Evolutionary conservation across 2,329 filamentous ascomycete species (phyloP).

Genomic region (Fusarium coicis): DNA sequence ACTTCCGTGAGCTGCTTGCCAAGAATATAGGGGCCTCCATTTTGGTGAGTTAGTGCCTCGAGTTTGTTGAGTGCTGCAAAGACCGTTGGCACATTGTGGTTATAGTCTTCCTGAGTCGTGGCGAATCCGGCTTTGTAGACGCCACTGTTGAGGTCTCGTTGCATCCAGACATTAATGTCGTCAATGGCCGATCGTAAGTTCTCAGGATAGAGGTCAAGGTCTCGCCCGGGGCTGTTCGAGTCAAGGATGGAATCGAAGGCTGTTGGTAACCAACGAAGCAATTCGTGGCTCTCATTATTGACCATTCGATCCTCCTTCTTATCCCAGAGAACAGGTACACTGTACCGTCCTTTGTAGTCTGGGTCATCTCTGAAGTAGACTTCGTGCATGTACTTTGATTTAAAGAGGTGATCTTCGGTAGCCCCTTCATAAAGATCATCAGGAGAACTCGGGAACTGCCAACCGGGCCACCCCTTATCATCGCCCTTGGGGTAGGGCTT

Average conservation of each 20-base stretch:
- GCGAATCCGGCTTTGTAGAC: conserved; percentile 72
- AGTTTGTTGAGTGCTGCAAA: conserved; percentile 74
- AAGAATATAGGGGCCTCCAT: conserved; percentile 67
- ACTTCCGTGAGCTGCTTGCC: conserved; percentile 74
- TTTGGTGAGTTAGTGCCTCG: conserved; percentile 63
- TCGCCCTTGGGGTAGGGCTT: conserved; percentile 75
- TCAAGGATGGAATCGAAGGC: conserved; percentile 71
- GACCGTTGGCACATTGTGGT: conserved; percentile 67
- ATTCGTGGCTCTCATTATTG: conserved; percentile 84
- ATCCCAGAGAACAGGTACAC: conserved; percentile 78
- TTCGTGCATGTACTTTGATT: conserved; percentile 73
- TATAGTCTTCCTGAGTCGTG: conserved; percentile 71
- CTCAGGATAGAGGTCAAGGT: conserved; percentile 66
- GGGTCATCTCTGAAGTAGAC: conserved; percentile 76
- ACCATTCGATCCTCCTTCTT: conserved; percentile 76
- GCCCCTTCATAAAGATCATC: conserved; percentile 66
- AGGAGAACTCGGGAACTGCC: conserved; percentile 64
- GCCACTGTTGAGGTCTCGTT: conserved; percentile 60
- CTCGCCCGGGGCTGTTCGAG: conserved; percentile 52
- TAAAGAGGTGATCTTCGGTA: conserved; percentile 71
- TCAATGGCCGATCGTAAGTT: conserved; percentile 67
- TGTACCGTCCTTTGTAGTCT: conserved; percentile 76
- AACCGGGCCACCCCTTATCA: conserved; percentile 70
- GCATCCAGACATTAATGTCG: conserved; percentile 74
- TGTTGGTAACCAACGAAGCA: conserved; percentile 85